Base-by-base conservation (phyloP, 1,284 basidiomycete species). In the Xerocomus amazonicus region DNA sequence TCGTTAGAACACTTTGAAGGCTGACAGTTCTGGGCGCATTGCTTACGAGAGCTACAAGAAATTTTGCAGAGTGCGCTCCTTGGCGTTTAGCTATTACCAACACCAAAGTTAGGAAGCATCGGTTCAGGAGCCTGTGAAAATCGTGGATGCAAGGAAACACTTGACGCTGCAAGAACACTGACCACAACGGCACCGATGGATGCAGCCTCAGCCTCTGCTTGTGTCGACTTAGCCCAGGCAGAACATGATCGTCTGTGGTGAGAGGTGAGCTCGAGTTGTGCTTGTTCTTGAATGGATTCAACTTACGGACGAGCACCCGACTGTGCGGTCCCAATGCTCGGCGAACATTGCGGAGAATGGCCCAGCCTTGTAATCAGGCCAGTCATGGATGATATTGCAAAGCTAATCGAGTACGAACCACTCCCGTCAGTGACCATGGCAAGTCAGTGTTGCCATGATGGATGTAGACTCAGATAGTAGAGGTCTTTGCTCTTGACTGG, bases 361-460 rank as follows among this genome's bases (percentile, higher is more conserved):
- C 0, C 27, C 33, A 1, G 65, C 48, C 32, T 68, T 50, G 6
- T 60, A 38, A 42, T 68, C 65, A 10, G 65, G 57, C 66, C 66
- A 67, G 40, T 65, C 55, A 26, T 67, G 62, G 27, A 67, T 62
- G 42, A 68, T 53, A 26, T 63, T 66, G 16, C 64, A 62, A 17
- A 63, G 51, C 65, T 63, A 37, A 4, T n/a, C 7, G 17, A 36
- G 19, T 14, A 5, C 19, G 12, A 10, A 26, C 28, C 23, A 17
- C 39, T 16, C 9, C 4, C 17, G 12, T 51, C 35, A 51, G 40
- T 33, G 9, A 28, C 28, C 46, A 23, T 27, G 17, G 14, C 10
- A 28, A 6, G 8, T 13, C 9, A 8, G 9, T 23, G 12, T 23
- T 23, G 19, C 4, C 19, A 23, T 6, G 13, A 16, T n/a, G 14